Evolutionary conservation across 306 rosid species (phyloP), one percentile per base, ranked within the genome.

Genomic region (Cicer bijugum): DNA sequence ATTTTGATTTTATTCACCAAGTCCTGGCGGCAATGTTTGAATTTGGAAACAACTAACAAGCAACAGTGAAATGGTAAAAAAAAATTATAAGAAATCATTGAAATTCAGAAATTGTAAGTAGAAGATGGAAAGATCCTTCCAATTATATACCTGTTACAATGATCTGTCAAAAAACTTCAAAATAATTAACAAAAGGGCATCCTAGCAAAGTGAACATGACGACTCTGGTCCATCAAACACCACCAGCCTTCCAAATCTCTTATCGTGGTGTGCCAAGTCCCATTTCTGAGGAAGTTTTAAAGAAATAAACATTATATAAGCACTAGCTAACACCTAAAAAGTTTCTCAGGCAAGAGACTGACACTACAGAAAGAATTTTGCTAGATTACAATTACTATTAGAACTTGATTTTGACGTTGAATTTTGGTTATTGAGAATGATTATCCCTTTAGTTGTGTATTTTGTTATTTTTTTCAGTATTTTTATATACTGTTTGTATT

Each of bases 241-340:
- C 42, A 67, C 77, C 42, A 67, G 72, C 71, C 87, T 75, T 71
- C 82, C 45, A 50, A 72, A 53, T 80, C 72, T 65, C 68, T 87
- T 83, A 89, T 88, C 96, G 93, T 0, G 92, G 93, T 73, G 88
- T 86, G 42, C 92, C 79, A 64, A 87, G 95, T 66, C 92, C 96
- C 70, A 90, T 76, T 76, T 90, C 97, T 92, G 90, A 78, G 79
- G 53, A 75, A 65, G 71, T 64, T 23, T 16, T 9, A 64, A 64
- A 69, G 50, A 53, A 9, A 70, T 8, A 37, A 68, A 46, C 70
- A 64, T 67, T 57, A 17, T 19, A 62, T 79, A 69, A 68, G 72
- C 67, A 72, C 6, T 7, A 37, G 51, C n/a, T 8, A 51, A 12
- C 43, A 66, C 50, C 12, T 40, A 42, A 46, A 15, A 40, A 69